phyloP scores from a whole-genome alignment of 805 yeast genomes.

The Candida sakaeoensis region DNA sequence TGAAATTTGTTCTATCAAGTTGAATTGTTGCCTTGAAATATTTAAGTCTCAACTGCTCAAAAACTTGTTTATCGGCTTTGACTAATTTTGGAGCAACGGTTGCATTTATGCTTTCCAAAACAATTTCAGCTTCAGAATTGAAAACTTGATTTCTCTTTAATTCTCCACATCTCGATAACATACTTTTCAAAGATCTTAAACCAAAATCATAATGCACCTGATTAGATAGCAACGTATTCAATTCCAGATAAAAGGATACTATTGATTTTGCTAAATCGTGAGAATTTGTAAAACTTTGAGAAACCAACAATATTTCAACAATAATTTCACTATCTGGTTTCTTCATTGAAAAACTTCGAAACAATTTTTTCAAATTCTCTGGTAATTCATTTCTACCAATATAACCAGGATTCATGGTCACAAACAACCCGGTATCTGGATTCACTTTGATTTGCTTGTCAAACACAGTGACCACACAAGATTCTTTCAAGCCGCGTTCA shows the following conservation, averaged over 20 bases:
- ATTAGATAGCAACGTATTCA: conserved; percentile 39
- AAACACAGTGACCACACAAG: conserved; percentile 35
- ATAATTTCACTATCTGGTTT: conserved; percentile 68
- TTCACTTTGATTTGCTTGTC: conserved; percentile 39
- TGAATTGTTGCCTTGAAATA: conserved; percentile 22
- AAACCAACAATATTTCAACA: conserved; percentile 64
- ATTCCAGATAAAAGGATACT: conserved; percentile 49
- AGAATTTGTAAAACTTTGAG: conserved; percentile 65
- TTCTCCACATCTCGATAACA: conserved; percentile 56
- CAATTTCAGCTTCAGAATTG: conserved; percentile 24
- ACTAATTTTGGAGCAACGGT: conserved; percentile 68
- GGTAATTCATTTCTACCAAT: conserved; percentile 81
- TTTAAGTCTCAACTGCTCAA: conserved; percentile 19
- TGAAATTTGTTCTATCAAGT: conserved; percentile 23
- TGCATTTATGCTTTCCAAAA: conserved; percentile 54
- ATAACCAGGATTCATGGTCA: conserved; percentile 89
- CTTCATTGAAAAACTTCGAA: conserved; percentile 70
- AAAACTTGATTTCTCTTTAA: conserved; percentile 24
- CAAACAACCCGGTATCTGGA: conserved; percentile 65
- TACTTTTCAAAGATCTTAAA: conserved; percentile 70
- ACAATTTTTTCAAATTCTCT: conserved; percentile 76
- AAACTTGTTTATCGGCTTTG: conserved; percentile 45
- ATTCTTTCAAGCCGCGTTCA: conserved; percentile 47
- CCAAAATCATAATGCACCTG: conserved; percentile 92
- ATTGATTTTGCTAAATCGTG: conserved; percentile 40